Base-by-base conservation (phyloP, 306 rosid species). In the Castanea mollissima region DNA sequence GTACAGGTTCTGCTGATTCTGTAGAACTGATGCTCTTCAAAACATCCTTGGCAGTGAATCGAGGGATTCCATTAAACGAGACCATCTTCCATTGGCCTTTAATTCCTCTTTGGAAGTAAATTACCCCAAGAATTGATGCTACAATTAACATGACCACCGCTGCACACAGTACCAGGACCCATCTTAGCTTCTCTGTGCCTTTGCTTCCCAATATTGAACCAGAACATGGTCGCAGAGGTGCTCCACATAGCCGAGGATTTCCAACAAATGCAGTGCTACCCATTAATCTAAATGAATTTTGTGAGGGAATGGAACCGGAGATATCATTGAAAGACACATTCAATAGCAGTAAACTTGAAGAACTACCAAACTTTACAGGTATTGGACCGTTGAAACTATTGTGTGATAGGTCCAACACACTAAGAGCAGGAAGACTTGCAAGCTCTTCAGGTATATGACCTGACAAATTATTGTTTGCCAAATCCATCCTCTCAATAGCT, bases 241-340 rank as follows among this genome's bases (percentile, higher is more conserved):
- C 89, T 83, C 99, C 99, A 78, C 99, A 95, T 54, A 95, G 95
- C 84, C 88, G 85, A 20, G 94, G 81, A 82, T 95, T 95, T 68
- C 98, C 99, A 35, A 62, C 60, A 80, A 95, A 91, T 19, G 98
- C 92, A 63, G 92, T 91, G 51, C 79, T 80, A 31, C 56, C 92
- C 97, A 92, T 90, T 32, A 38, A 77, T 69, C 74, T 76, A 77
- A 92, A 89, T 64, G 73, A 31, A 75, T 84, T 80, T 15, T 85
- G 84, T 10, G 83, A 44, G n/a, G 99, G 99, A 78, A 95, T 91
- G 54, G 92, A 90, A 38, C 99, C 99, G 0, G 99, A 89, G 55
- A 95, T 85, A 46, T 91, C 78, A 78, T 95, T 95, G 89, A 85
- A 92, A 46, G 99, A 95, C 83, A 95, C 96, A 78, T 95, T 95